phyloP scores from a whole-genome alignment of 2,329 filamentous ascomycete genomes.

The Sphaceloma murrayae region DNA sequence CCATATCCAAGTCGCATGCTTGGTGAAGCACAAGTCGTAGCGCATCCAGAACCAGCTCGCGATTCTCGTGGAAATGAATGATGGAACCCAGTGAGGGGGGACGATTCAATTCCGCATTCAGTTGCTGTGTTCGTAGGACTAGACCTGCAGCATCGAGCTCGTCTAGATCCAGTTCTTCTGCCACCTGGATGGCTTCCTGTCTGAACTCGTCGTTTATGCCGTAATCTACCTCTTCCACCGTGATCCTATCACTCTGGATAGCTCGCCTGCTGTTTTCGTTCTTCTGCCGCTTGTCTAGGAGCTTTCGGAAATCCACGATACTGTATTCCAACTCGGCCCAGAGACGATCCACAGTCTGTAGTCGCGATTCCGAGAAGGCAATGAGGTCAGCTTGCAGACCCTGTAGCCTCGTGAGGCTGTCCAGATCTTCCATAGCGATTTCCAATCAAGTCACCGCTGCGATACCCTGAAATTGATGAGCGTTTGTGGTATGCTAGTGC shows the following conservation, averaged over 20 bases:
- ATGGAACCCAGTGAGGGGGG: constrained; percentile 68
- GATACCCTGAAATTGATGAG: neutral
- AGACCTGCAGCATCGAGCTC: constrained; percentile 74
- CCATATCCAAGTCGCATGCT: constrained; percentile 49
- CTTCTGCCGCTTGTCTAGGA: constrained; percentile 66
- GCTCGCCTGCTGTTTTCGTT: constrained; percentile 65
- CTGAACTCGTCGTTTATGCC: constrained; percentile 79
- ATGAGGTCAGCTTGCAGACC: constrained; percentile 78
- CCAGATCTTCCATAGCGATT: constrained; percentile 58
- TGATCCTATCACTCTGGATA: constrained; percentile 62
- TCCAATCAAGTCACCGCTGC: neutral
- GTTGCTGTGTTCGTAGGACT: constrained; percentile 60
- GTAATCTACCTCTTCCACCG: constrained; percentile 63
- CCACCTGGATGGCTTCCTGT: constrained; percentile 67
- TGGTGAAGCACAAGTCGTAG: constrained; percentile 69
- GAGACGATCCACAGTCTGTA: constrained; percentile 61
- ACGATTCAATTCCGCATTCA: constrained; percentile 54
- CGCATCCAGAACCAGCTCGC: constrained; percentile 73
- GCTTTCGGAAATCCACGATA: constrained; percentile 56
- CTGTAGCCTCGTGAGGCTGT: constrained; percentile 66
- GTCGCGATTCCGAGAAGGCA: constrained; percentile 60
- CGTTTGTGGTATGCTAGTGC: no score
- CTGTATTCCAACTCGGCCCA: constrained; percentile 56
- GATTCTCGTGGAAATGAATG: constrained; percentile 78
- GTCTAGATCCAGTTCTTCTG: constrained; percentile 82